Evolutionary conservation across 345 rosid species (phyloP).

Genomic region (Laguncularia racemosa): DNA sequence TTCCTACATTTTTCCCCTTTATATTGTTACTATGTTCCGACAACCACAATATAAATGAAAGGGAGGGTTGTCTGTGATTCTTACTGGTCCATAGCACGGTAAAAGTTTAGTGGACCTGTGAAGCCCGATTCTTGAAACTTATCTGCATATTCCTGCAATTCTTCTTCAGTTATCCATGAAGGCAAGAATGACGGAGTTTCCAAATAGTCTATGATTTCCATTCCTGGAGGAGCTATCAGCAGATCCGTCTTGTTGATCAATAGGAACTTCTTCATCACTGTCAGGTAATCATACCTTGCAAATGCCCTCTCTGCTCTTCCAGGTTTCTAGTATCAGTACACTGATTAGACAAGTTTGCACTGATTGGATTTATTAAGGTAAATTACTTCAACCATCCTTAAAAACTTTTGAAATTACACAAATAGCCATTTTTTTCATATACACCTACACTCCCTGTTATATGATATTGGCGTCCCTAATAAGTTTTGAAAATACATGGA

Average conservation of each 20-base stretch:
- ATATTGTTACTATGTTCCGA: background rate
- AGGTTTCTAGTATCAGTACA: conserved; percentile 30
- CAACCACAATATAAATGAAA: too few species aligned
- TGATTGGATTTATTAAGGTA: background rate
- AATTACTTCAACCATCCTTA: background rate
- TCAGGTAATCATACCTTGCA: conserved; percentile 47
- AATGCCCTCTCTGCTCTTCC: conserved; percentile 72
- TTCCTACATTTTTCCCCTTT: too few species aligned
- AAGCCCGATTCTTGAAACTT: conserved; percentile 63
- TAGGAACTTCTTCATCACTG: conserved; percentile 66
- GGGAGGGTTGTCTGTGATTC: background rate
- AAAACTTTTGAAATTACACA: too few species aligned
- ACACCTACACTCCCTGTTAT: too few species aligned
- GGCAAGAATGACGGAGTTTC: conserved; percentile 44
- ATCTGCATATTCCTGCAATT: conserved; percentile 49
- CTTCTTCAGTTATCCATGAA: conserved; percentile 61
- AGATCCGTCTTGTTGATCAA: conserved; percentile 35
- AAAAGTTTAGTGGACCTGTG: conserved; percentile 53
- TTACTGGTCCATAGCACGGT: conserved; percentile 60
- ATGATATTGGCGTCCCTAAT: too few species aligned
- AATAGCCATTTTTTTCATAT: too few species aligned
- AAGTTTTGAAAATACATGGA: too few species aligned
- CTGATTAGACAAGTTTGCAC: background rate
- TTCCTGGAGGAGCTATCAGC: conserved; percentile 48
- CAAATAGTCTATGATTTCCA: conserved; percentile 54